Evolutionary conservation across 192 early-diverging fungal genomes (phyloP), one percentile per base, ranked within the genome.

Genomic region (Backusella morwellensis): DNA sequence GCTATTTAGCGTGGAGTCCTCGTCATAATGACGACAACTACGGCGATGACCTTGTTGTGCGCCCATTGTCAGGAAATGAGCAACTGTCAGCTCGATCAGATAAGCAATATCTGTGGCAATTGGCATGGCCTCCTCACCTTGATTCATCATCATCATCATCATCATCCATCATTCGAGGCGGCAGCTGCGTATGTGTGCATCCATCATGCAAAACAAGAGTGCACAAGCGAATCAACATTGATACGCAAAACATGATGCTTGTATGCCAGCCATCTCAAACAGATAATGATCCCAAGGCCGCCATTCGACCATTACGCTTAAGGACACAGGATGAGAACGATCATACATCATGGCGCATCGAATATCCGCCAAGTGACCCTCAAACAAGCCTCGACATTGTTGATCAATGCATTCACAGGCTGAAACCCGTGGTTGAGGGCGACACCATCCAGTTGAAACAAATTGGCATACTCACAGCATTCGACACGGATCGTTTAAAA

Each of bases 281-380:
- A 19, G 15, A 50, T 21, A 21, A 1, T 50, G 54, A 56, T 56
- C 54, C n/a, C n/a, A 56, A 67, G 69, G 8, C 77, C 32, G 5
- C 63, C 41, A 23, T 81, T 83, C 23, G 85, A 83, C 68, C 82
- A 79, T 70, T 78, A 68, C 11, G 78, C 82, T 8, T 86, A 88
- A 70, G 76, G 80, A 17, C 85, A 88, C 54, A 6, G 0, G n/a
- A 23, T 0, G n/a, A 26, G 21, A 21, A 26, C 3, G n/a, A 21
- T 21, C 8, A 69, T 8, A 40, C 35, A 4, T 4, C 36, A 7
- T 80, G 79, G 79, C 52, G 44, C 0, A 38, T 80, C 6, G 79
- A 80, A 32, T 35, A 76, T 32, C 70, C 79, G 1, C 50, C 56
- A 23, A 23, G 52, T 1, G 40, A 35, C 4, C 69, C 75, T 0